Base-by-base conservation (phyloP, 257 asterid genomes). In the Handroanthus guayacan region DNA sequence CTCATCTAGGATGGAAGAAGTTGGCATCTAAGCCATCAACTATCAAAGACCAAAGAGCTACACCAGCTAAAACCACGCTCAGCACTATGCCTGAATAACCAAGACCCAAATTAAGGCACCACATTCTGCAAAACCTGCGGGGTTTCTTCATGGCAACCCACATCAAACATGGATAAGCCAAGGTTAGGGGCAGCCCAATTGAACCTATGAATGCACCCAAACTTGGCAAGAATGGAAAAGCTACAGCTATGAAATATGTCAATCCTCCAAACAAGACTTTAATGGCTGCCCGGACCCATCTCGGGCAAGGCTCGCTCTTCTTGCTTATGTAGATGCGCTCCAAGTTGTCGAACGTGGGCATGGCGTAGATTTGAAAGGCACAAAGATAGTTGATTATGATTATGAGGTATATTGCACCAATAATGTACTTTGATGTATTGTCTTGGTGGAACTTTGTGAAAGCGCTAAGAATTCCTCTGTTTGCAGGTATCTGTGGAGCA, bases 121-220 rank as follows among this genome's bases (percentile, higher is more conserved):
- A 89, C 73, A 69, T 72, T 11, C 50, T 39, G 69, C 87, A 78
- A 36, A 51, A 58, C 9, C 56, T 71, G 6, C 13, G 61, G 11
- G 95, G 90, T 37, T 86, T 88, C 80, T 85, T 84, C 65, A 91
- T 83, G 18, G 84, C 78, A 44, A 87, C 58, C 95, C 95, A 91
- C 93, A 89, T 93, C 76, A 91, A 79, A 74, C 96, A 93, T 5
- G 98, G 98, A 58, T 89, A 91, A 1, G 76, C 85, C 31, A 88
- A 56, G 4, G 91, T 85, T 1, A 93, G 68, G 9, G 91, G 97
- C 51, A 91, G 75, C 0, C 85, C 83, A 5, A 89, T 43, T 1
- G 89, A 87, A 2, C 97, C 97, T 1, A 90, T 38, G 9, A 93
- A 67, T 0, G 81, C 56, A 0, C 85, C 95, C 63, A 93, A 47